Base-by-base conservation (phyloP, 225 moss, liverwort and hornwort genomes). In the Physcomitrium patens region DNA sequence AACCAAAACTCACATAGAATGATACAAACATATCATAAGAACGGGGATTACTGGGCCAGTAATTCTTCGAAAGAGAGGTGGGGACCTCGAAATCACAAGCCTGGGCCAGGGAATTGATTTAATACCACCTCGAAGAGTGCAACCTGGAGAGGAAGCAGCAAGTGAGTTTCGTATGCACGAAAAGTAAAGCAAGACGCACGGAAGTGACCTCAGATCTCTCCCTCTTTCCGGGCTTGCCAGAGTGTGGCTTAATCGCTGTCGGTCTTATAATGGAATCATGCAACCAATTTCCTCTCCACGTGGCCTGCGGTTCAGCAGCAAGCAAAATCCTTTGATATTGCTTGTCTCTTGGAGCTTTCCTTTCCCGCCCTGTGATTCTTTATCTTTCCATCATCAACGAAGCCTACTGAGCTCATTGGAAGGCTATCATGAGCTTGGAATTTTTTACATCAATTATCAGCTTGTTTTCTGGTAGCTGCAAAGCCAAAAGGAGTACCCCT, bases 151-250 rank as follows among this genome's bases (percentile, higher is more conserved):
- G 22, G 71, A 56, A 77, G 71, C 56, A 23, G 64, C 65, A 1
- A 11, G 0, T 22, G 71, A 77, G 14, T 8, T 64, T 55, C 63
- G 18, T 0, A 3, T 11, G 27, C 31, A 37, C 0, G 42, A 65
- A 76, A 1, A 41, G 31, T 47, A 27, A 45, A 51, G 59, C 18
- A 73, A 77, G 69, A 50, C 49, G 46, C 19, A 16, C 9, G 0
- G 71, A 12, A 44, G 23, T 10, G 63, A 15, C 65, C 65, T 50
- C 65, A 8, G 51, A 43, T 66, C 72, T 48, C 67, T 12, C 44
- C 51, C 67, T 44, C 60, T 43, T 52, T 73, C 27, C 67, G 44
- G 73, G 73, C 20, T n/a, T 73, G 67, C 73, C 73, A 73, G 66
- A 60, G 67, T 52, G 72, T 20, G n/a, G 16, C 47, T 37, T 37